Base-by-base conservation (phyloP, 352 stramenopile species). In the Aphanomyces euteiches region DNA sequence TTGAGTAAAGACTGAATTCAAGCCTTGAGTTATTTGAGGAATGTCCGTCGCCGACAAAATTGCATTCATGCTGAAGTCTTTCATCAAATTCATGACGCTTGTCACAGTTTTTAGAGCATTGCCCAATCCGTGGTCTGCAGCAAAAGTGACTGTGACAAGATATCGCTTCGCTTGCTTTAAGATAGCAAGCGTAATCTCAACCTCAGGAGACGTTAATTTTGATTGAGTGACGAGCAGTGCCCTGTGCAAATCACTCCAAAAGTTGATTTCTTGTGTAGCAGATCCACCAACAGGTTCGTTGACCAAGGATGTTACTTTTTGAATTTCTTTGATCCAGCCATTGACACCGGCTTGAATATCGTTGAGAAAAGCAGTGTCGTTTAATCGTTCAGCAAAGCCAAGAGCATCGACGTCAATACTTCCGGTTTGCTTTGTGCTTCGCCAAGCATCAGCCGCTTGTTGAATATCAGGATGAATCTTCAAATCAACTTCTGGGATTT, bases 281-380 rank as follows among this genome's bases (percentile, higher is more conserved):
- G 85, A 95, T 17, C 90, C 90, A 15, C 86, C 79, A n/a, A 96
- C 71, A n/a, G 88, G 87, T 57, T 96, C 88, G 54, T 79, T 87
- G 36, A 95, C 84, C 3, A 98, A 79, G 8, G 84, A 79, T 12
- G 90, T 97, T 47, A 98, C 90, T 78, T 97, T 97, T 72, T 97
- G 92, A 53, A 98, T 98, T 73, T 98, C 93, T 73, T 96, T 97
- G 71, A 97, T 96, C 93, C 93, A 98, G 60, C 93, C 91, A 77
- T 94, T 96, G n/a, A 97, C 90, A 39, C 87, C 85, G 43, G 79
- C 85, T 69, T 96, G 88, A 21, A 96, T 93, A 10, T 89, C 85
- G 70, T 96, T 96, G 4, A 96, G 70, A 68, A 95, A 96, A 0
- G 78, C 74, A n/a, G 88, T 77, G 70, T 96, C 88, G 56, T 90